Evolutionary conservation across 208 protist genomes (phyloP).

Genomic region (Herpetomonas samuelpessoai): DNA sequence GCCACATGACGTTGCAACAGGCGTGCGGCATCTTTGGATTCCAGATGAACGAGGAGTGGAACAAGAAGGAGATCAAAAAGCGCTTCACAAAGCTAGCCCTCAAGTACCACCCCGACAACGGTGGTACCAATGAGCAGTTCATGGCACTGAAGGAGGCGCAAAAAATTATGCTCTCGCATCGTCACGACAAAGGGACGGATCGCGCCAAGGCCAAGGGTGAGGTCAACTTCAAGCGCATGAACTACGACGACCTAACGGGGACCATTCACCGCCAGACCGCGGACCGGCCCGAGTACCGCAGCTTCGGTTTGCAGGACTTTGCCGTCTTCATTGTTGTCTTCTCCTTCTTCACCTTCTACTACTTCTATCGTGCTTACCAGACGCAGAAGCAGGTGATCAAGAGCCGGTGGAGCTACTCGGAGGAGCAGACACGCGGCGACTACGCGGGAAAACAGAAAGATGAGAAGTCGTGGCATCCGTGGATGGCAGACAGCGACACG

Average conservation of each 20-base stretch:
- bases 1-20: conserved; percentile 83
- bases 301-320: conserved; percentile 67
- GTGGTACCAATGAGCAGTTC: conserved; percentile 81
- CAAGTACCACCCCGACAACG: conserved; percentile 80
- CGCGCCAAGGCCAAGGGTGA: conserved; percentile 22
- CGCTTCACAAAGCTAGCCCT: conserved; percentile 76
- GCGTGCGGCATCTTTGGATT: conserved; percentile 89
- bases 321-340: conserved; percentile 36
- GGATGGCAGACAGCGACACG: conserved; percentile 58
- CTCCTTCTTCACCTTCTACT: conserved; percentile 56
- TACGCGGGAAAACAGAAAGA: conserved; percentile 17
- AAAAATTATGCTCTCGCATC: conserved; percentile 73
- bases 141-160: conserved; percentile 82
- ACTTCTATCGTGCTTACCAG: conserved; percentile 57
- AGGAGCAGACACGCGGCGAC: conserved; percentile 45
- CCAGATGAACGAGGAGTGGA: conserved; percentile 71
- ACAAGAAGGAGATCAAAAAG: conserved; percentile 73
- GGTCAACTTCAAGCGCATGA: conserved; percentile 73
- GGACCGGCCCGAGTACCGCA: conserved; percentile 65
- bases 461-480: conserved; percentile 71
- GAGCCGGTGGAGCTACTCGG: conserved; percentile 80
- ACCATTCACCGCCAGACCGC: conserved; percentile 79
- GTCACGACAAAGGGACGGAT: conserved; percentile 63
- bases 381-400: conserved; percentile 62
- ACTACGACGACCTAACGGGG: conserved; percentile 77